phyloP scores from a whole-genome alignment of 2,329 filamentous ascomycete species.

The Ilyonectria robusta region DNA sequence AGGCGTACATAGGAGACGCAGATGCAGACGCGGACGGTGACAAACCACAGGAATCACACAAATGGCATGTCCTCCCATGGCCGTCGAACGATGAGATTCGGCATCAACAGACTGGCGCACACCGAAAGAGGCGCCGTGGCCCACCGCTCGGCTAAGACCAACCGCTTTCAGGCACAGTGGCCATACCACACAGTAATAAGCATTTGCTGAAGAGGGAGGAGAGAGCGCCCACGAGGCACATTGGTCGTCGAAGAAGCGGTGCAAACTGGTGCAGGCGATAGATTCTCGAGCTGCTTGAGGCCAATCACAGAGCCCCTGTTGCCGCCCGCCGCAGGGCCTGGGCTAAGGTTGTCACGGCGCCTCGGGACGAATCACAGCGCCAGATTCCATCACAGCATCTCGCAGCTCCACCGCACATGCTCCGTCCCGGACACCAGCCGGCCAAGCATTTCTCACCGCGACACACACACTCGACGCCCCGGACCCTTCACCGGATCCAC shows the following conservation, averaged over 20 bases:
- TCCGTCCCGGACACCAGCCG: neutral
- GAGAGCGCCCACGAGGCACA: neutral
- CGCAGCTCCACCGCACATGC: constrained; percentile 37
- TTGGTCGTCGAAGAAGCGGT: constrained; percentile 21
- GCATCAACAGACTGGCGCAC: constrained; percentile 9
- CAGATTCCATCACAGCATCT: constrained; percentile 35
- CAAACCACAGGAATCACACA: constrained; percentile 13
- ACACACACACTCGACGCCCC: constrained; percentile 12
- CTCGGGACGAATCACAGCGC: constrained; percentile 41
- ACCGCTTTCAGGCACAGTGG: neutral
- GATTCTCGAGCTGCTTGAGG: neutral
- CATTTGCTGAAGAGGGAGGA: neutral
- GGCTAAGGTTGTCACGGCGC: constrained; percentile 36
- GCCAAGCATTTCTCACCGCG: constrained; percentile 23
- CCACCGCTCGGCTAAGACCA: constrained; percentile 1
- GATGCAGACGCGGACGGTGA: constrained; percentile 15
- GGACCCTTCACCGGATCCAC: constrained; percentile 21
- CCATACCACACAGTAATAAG: neutral
- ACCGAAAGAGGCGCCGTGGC: constrained; percentile 3
- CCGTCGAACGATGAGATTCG: constrained; percentile 22
- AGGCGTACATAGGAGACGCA: neutral
- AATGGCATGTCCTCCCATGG: constrained; percentile 24
- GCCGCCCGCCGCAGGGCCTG: constrained; percentile 39
- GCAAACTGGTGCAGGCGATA: constrained; percentile 16
- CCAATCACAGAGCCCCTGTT: constrained; percentile 44